phyloP scores from a whole-genome alignment of 129 eudicot species.

The Pittosporum tobira region DNA sequence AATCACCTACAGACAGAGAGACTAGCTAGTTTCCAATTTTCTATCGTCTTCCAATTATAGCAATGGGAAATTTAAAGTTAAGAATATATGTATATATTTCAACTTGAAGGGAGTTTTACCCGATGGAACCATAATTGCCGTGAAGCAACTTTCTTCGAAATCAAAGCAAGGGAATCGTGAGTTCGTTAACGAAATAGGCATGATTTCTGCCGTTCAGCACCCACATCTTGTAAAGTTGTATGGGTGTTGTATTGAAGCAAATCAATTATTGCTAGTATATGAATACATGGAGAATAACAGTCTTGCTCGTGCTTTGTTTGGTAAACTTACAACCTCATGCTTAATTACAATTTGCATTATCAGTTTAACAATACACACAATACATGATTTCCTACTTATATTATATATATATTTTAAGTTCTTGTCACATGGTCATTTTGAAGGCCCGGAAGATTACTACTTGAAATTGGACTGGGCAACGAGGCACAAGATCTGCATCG shows the following conservation, averaged over 20 bases:
- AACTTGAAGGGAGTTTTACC: constrained; percentile 50
- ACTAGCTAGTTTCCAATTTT: constrained; percentile 5
- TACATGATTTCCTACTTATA: background rate
- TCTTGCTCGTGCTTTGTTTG: too few species aligned
- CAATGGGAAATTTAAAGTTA: too few species aligned
- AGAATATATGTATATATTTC: too few species aligned
- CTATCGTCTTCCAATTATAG: too few species aligned
- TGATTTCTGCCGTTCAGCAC: constrained; percentile 70
- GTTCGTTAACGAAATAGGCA: constrained; percentile 66
- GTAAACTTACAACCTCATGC: constrained; percentile 24
- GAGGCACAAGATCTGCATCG: constrained; percentile 53
- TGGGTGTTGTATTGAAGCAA: constrained; percentile 70
- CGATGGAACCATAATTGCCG: constrained; percentile 55
- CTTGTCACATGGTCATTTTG: constrained; percentile 9
- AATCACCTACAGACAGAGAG: too few species aligned
- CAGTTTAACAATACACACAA: background rate
- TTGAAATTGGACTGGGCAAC: constrained; percentile 61
- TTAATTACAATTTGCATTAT: background rate
- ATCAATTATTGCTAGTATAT: too few species aligned
- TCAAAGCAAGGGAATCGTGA: constrained; percentile 86
- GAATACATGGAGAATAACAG: too few species aligned
- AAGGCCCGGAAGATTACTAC: constrained; percentile 42
- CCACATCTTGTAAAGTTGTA: constrained; percentile 61
- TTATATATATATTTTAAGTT: constrained; percentile 2
- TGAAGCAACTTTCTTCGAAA: constrained; percentile 65